Evolutionary conservation across 2,329 filamentous ascomycete species (phyloP).

Genomic region (Aspergillus bombycis): DNA sequence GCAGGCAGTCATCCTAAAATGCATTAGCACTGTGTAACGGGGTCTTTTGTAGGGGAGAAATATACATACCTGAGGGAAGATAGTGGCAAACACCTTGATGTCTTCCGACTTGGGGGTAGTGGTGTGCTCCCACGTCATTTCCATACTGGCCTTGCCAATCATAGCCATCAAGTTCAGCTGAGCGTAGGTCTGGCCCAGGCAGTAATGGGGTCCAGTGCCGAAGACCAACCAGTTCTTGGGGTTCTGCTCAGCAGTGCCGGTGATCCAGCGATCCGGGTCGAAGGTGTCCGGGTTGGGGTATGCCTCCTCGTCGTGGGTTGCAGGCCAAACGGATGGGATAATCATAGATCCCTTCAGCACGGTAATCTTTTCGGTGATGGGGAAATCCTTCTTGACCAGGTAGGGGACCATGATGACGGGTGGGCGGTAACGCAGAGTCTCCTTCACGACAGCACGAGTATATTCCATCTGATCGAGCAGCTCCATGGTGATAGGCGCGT

Average conservation of each 20-base stretch:
- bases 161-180: conserved; percentile 85
- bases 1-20: conserved; percentile 76
- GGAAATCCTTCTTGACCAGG: conserved; percentile 91
- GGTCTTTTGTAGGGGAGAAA: background rate
- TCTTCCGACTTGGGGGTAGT: conserved; percentile 82
- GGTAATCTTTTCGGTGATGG: conserved; percentile 85
- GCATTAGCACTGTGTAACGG: conserved; percentile 20
- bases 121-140: conserved; percentile 88
- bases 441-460: conserved; percentile 88
- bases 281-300: conserved; percentile 89
- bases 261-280: conserved; percentile 89
- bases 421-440: conserved; percentile 89
- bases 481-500: conserved; percentile 75
- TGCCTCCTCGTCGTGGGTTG: conserved; percentile 88
- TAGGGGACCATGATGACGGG: conserved; percentile 98
- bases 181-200: conserved; percentile 89
- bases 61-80: conserved; percentile 80
- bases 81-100: conserved; percentile 97
- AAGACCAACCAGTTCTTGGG: conserved; percentile 98
- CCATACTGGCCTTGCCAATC: conserved; percentile 85
- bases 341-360: conserved; percentile 95
- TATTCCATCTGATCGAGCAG: conserved; percentile 86
- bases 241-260: conserved; percentile 83
- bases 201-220: conserved; percentile 94
- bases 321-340: conserved; percentile 86